Percentiles rank a stretch among this genome's conserved stretches.
Evolutionary conservation across 768 basidiomycete species (phyloP).

Genomic region (Lyophyllum shimeji): DNA sequence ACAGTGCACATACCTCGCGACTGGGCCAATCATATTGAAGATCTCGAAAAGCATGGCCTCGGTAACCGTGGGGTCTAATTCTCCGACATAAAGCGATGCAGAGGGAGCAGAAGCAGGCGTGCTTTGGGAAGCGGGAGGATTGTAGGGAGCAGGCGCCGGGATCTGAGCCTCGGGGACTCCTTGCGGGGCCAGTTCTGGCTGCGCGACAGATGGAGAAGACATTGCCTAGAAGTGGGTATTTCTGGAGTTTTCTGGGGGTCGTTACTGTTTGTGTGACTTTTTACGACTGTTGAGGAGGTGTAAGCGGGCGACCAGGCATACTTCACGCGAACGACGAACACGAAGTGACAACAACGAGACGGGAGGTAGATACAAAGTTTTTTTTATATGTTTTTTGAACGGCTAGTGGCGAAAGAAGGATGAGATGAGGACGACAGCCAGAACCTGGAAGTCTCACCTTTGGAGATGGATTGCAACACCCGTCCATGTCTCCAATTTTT

Average conservation of each 20-base stretch:
- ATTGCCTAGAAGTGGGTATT: constrained; percentile 46
- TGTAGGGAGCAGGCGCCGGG: constrained; percentile 52
- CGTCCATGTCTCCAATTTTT: constrained; percentile 27
- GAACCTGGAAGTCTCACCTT: constrained; percentile 46
- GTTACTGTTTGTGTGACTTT: constrained; percentile 92
- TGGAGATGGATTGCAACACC: constrained; percentile 66
- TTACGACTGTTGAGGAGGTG: constrained; percentile 46
- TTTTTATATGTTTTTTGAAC: constrained; percentile 72
- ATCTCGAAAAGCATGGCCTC: constrained; percentile 99
- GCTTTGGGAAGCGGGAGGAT: constrained; percentile 49
- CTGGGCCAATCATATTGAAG: constrained; percentile 99
- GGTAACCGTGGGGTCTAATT: constrained; percentile 96
- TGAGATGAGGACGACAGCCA: constrained; percentile 16
- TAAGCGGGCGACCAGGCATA: constrained; percentile 11
- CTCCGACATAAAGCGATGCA: constrained; percentile 97
- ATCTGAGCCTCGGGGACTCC: constrained; percentile 49
- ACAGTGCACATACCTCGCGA: constrained; percentile 72
- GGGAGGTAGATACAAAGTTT: constrained; percentile 59
- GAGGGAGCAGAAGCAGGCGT: constrained; percentile 70
- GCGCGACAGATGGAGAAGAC: constrained; percentile 56
- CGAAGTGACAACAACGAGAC: constrained; percentile 73
- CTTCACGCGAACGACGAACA: constrained; percentile 41
- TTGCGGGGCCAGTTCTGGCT: constrained; percentile 53
- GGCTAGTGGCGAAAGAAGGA: constrained; percentile 7
- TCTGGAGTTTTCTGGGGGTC: constrained; percentile 54